Evolutionary conservation across 208 protist species (phyloP), one percentile per base, ranked within the genome.

Genomic region (Tetramitus jugosus): DNA sequence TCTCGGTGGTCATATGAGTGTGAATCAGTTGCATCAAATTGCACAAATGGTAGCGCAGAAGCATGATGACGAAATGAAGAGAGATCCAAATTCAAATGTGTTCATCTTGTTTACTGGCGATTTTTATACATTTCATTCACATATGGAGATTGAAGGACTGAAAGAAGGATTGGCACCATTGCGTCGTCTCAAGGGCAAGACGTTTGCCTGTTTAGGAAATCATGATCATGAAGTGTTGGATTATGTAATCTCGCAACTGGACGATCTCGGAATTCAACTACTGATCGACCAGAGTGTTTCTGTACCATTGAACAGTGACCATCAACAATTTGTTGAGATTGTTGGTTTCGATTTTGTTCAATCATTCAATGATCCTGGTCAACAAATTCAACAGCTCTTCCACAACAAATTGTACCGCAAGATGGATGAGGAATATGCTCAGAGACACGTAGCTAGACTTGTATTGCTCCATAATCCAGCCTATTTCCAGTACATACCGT

Each of bases 101-200:
- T n/a, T 62, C 17, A 6, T 62, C 4, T 23, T 62, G 14, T 33
- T 62, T 10, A 62, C 56, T n/a, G 56, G 56, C 29, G 56, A 71
- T 46, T 42, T 71, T 35, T 35, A 71, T 42, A 71, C 64, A 49
- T 33, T 71, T 23, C 39, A 71, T 20, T 23, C 64, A 35, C 64
- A 71, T 49, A 3, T 49, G 26, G 64, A 71, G 31, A 10, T 49
- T 1, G 7, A n/a, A 26, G 64, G 39, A 6, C 10, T 71, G 10
- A 49, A 42, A 33, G 40, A 71, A 49, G 64, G 64, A 42, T 49
- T 71, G 39, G 23, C 43, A 49, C 64, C 64, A 33, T n/a, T 71
- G 3, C 10, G 3, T 23, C 0, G n/a, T 0, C 6, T 49, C 1
- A 35, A 42, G 0, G 26, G 33, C 4, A 49, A 49, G 2, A 40